Percentiles rank a stretch among this genome's conserved stretches.
Evolutionary conservation across 805 yeast species (phyloP).

Genomic region (Metschnikowia chrysomelidarum): DNA sequence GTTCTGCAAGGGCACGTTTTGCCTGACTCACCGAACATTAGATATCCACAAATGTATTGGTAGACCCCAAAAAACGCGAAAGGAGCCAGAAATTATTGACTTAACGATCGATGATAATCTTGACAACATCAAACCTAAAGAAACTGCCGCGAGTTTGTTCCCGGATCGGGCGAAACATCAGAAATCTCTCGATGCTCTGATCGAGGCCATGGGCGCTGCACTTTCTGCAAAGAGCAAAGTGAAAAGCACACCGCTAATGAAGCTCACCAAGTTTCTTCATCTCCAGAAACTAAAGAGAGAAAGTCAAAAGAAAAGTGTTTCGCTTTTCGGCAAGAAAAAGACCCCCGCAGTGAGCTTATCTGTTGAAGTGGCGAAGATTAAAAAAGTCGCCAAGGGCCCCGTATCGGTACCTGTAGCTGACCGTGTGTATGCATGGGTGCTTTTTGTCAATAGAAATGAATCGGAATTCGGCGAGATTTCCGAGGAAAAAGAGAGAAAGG

Average conservation of each 20-base stretch:
- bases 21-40: conserved; percentile 48
- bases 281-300: conserved; percentile 19
- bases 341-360: conserved; percentile 14
- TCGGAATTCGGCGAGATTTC: conserved; percentile 26
- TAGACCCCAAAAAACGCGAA: conserved; percentile 16
- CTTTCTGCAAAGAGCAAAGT: conserved; percentile 26
- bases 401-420: conserved; percentile 40
- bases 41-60: conserved; percentile 33
- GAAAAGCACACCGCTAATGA: conserved; percentile 16
- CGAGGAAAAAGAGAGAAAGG: conserved; percentile 26
- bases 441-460: conserved; percentile 36
- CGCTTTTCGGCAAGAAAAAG: conserved; percentile 9
- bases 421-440: conserved; percentile 49
- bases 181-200: conserved; percentile 29
- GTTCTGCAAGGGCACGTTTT: conserved; percentile 44
- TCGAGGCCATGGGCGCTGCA: conserved; percentile 7
- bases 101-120: conserved; percentile 1
- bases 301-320: conserved; percentile 3
- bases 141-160: conserved; percentile 47
- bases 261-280: conserved; percentile 18
- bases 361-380: conserved; percentile 39
- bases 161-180: conserved; percentile 49
- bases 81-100: background rate
- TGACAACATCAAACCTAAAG: conserved; percentile 21
- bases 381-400: conserved; percentile 53